Base-by-base conservation (phyloP, 345 rosid species). In the Salix suchowensis region DNA sequence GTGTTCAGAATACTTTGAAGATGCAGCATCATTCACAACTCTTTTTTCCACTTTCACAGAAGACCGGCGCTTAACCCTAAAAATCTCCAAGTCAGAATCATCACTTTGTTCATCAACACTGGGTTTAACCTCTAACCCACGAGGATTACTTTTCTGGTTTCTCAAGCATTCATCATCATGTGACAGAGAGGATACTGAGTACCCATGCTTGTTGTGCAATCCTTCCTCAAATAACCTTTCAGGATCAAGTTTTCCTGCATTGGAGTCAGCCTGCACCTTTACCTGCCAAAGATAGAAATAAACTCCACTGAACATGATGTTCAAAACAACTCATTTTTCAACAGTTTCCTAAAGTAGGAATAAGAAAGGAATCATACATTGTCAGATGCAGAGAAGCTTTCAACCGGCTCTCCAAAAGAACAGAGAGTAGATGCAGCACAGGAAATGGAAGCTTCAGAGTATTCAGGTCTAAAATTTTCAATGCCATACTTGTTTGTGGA, bases 1-100 rank as follows among this genome's bases (percentile, higher is more conserved):
- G 76, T 84, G 76, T 68, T 85, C 91, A 8, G 83, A 72, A 70
- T 85, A 82, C 84, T 80, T 89, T 3, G 86, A 82, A 21, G 86
- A 68, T 66, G 58, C 66, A 34, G 84, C 70, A 61, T 82, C 82
- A 76, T 82, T 85, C 76, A 84, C 84, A 67, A 80, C 70, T 81
- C 93, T 85, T 79, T 85, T 90, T 69, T 88, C 93, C 65, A 79
- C 76, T 86, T 92, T 96, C 77, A 79, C 3, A 13, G 88, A 87
- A 34, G 97, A 85, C n/a, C 96, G 93, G 1, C 99, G 96, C 84
- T 94, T 96, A 71, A 96, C 99, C 84, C 97, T 84, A 81, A 96
- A 94, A 80, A 88, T 78, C 85, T 88, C 97, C 0, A 88, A 85
- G 74, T 94, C 99, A 73, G 98, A 94, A 82, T 90, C 97, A 70